Evolutionary conservation across 2,329 filamentous ascomycete genomes (phyloP), one percentile per base, ranked within the genome.

Genomic region (Aureobasidium sp.): DNA sequence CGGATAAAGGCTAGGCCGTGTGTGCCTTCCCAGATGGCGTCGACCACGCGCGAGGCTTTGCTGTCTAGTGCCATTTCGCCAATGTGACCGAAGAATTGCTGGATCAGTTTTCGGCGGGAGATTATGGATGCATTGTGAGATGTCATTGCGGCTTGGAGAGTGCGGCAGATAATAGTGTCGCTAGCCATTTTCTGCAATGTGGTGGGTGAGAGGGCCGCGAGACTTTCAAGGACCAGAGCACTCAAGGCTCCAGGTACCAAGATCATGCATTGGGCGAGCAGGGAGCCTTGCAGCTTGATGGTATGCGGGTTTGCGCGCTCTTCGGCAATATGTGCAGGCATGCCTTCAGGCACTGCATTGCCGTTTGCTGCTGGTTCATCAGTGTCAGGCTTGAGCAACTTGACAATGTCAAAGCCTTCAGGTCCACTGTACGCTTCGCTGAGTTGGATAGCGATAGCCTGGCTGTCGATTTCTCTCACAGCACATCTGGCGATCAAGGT

Each of bases 401-500:
- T 83, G 13, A 81, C 75, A 39, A 90, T 71, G 67, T 73, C 85
- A 73, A 73, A 79, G 66, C 79, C 79, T n/a, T 78, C 72, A n/a
- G 71, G 66, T 1, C 72, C 75, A 50, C 79, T 78, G 69, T 84
- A 86, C 34, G 81, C 79, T 25, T 81, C 77, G 64, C 85, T 81
- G 10, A 90, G 76, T 45, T 82, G 77, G 39, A 76, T 75, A 5
- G 83, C 81, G 59, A 89, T 79, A 8, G 78, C 77, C 41, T 78
- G 74, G 1, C 80, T 81, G 67, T 87, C 79, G 29, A 85, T 78
- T 4, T 78, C 78, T 62, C 93, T 86, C 10, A 86, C 85, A 5
- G 84, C 77, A 71, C 90, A 96, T 64, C 93, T 84, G 73, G 97
- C 91, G 64, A 97, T 87, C 3, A 97, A 77, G 0, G 87, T 86